Conservation (phyloP, 371 early-diverging fungal species). For the Dinochytrium kinnereticum region DNA sequence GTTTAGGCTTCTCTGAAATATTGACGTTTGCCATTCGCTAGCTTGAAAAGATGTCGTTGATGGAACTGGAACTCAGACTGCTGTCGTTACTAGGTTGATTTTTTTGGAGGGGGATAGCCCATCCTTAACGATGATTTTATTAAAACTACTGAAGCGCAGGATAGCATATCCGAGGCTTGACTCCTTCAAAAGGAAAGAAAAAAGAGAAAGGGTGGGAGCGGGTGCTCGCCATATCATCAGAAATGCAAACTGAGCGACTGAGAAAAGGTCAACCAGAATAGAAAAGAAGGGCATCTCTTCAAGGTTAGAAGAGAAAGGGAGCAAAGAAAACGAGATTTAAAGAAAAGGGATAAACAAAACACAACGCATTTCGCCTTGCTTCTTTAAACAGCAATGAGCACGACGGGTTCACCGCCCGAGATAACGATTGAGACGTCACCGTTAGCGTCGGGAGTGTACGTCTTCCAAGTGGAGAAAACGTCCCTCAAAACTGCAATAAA, state of each 20-base stretch:
- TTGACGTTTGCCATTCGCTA: too few relatives aligned
- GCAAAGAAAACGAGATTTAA: neutral
- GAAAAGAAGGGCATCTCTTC: too few relatives aligned
- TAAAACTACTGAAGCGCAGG: neutral
- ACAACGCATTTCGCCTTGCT: neutral
- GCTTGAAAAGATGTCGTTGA: too few relatives aligned
- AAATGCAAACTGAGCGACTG: too few relatives aligned
- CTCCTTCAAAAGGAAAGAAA: neutral
- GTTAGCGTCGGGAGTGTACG: constrained; percentile 2
- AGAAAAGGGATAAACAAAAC: neutral
- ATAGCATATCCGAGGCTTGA: neutral
- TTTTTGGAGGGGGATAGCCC: too few relatives aligned
- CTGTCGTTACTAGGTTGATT: too few relatives aligned
- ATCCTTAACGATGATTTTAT: too few relatives aligned
- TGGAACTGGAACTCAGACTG: too few relatives aligned
- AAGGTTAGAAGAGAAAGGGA: constrained; percentile 7
- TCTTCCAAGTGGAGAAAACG: neutral
- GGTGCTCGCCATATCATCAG: too few relatives aligned
- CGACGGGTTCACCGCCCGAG: constrained; percentile 11
- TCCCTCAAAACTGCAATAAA: neutral
- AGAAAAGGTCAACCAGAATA: too few relatives aligned
- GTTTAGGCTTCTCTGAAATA: too few relatives aligned
- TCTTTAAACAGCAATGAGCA: neutral
- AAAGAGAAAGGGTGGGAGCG: too few relatives aligned
- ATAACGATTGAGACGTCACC: constrained; percentile 1